Conservation (phyloP, 768 basidiomycete species). For the Leucosporidium yakuticum region DNA sequence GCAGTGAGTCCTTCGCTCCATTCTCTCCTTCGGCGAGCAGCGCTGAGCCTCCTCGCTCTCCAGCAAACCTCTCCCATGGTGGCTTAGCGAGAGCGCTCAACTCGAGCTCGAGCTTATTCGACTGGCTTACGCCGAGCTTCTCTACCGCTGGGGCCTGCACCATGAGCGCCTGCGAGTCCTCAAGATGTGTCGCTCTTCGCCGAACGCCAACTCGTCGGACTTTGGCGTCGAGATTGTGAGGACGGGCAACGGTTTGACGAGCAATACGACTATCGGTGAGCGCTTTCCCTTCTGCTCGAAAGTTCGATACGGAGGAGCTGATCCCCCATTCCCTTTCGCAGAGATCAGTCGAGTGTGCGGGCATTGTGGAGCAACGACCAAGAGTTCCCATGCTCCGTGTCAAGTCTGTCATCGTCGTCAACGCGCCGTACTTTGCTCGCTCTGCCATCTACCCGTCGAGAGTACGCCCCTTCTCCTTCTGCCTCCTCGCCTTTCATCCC, state of each 20-base stretch:
- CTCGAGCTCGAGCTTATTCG: constrained; percentile 49
- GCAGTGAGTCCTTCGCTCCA: neutral
- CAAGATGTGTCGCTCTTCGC: constrained; percentile 44
- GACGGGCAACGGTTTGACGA: constrained; percentile 19
- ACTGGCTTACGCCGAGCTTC: constrained; percentile 64
- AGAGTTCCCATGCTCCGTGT: neutral
- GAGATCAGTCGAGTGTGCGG: constrained; percentile 12
- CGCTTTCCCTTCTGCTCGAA: neutral
- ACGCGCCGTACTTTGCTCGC: constrained; percentile 3
- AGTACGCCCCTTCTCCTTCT: neutral
- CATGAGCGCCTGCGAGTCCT: constrained; percentile 68
- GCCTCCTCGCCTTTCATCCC: neutral
- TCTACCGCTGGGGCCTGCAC: constrained; percentile 66
- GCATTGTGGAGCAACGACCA: constrained; percentile 1
- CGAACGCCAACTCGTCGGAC: neutral
- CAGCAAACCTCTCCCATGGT: neutral
- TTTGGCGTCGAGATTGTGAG: neutral
- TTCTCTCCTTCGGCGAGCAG: neutral
- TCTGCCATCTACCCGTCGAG: constrained; percentile 26
- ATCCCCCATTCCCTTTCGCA: neutral
- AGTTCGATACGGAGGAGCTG: neutral
- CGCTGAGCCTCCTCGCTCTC: neutral
- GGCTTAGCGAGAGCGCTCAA: neutral
- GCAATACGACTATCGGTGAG: constrained; percentile 14
- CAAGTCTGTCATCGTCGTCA: constrained; percentile 7